Base-by-base conservation (phyloP, 75 land plant genomes). In the Selaginella tamariscina region DNA sequence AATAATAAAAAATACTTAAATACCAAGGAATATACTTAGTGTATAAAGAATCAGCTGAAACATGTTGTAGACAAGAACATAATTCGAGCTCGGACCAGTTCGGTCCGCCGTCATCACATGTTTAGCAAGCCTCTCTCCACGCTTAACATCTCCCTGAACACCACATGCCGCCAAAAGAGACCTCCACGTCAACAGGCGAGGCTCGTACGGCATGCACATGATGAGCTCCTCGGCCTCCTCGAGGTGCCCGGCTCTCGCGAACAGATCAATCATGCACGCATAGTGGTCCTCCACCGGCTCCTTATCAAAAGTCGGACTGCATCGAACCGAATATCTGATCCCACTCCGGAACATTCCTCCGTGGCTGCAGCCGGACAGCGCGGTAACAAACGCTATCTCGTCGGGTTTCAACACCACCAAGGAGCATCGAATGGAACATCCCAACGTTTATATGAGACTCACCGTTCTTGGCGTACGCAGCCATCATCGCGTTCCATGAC, bases 211-310 rank as follows among this genome's bases (percentile, higher is more conserved):
- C 62, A 59, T 59, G 26, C 27, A 59, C 62, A 9, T 5, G 26
- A 59, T 21, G 26, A 59, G 24, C 21, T 59, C 62, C 62, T 59
- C 26, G 62, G 62, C 62, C 62, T n/a, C 21, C 21, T 59, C 27
- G n/a, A 59, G 26, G 62, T 27, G 26, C 2, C 62, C 62, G 9
- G n/a, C 62, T 2, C 62, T 8, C 8, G 18, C 62, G 26, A 59
- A 8, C 5, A 59, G 62, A 26, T 59, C 62, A 26, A 59, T n/a
- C 62, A 59, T 59, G 62, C 62, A 59, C 2, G 62, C 62, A n/a
- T 59, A 59, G 62, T 59, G 62, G 8, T 59, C 62, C 21, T 2
- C 21, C 8, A 8, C 5, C 26, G 62, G 62, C 8, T 2, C 8
- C 21, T 5, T 5, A 8, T 23, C 62, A 59, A 23, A 59, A 5